Percentiles rank a stretch among this genome's conserved stretches.
Conservation (phyloP, 139 green algal genomes). For the Picochlorum sp. region DNA sequence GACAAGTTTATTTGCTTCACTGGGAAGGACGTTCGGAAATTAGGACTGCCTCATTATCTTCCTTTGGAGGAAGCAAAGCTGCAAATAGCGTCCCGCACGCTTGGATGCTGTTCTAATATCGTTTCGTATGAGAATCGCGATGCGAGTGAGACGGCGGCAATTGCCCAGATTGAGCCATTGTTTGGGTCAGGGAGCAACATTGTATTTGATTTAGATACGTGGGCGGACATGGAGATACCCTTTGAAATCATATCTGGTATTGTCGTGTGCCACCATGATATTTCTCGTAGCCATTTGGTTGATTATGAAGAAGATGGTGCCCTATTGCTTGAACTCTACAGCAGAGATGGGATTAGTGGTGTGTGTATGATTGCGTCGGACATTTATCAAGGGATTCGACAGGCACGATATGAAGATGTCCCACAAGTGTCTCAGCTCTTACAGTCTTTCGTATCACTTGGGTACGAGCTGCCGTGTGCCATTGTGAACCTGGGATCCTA, state of each 20-base stretch:
- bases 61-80: slow-evolving; percentile 54
- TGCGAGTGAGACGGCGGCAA: not conserved
- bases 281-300: slow-evolving; percentile 72
- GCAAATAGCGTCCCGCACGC: slow-evolving; percentile 24
- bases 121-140: not conserved
- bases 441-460: slow-evolving; percentile 35
- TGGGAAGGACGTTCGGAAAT: slow-evolving; percentile 41
- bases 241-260: slow-evolving; percentile 31
- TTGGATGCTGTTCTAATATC: not conserved
- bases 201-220: slow-evolving; percentile 42
- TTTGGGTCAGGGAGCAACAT: slow-evolving; percentile 13
- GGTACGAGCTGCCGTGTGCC: slow-evolving; percentile 27
- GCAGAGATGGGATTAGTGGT: slow-evolving; percentile 52
- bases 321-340: slow-evolving; percentile 92
- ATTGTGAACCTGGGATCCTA: slow-evolving; percentile 14
- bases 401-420: slow-evolving; percentile 47
- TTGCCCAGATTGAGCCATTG: not conserved
- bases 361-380: slow-evolving; percentile 82
- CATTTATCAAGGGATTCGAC: slow-evolving; percentile 89
- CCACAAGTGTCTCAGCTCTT: slow-evolving; percentile 46
- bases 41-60: slow-evolving; percentile 66
- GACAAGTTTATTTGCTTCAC: slow-evolving; percentile 93
- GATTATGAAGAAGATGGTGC: slow-evolving; percentile 63
- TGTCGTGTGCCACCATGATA: slow-evolving; percentile 42
- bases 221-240: slow-evolving; percentile 34